Base-by-base conservation (phyloP, 805 yeast genomes). In the Ogataea trehaloabstinens region DNA sequence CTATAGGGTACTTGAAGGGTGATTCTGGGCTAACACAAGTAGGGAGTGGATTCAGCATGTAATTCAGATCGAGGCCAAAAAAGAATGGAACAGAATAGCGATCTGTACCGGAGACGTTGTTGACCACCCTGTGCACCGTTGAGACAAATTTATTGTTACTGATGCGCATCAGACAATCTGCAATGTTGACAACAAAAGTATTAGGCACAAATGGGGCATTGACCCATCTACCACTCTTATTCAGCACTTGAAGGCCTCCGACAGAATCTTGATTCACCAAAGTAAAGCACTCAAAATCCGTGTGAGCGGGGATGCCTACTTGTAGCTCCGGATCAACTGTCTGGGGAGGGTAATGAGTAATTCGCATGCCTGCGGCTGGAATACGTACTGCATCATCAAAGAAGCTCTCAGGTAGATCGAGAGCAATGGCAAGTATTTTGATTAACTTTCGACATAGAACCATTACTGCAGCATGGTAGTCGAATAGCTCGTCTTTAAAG, bases 261-360 rank as follows among this genome's bases (percentile, higher is more conserved):
- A 41, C 48, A 8, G 33, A 17, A 7, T 39, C 52, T 16, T 41
- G 48, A 39, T 51, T 54, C 22, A 61, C 51, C 29, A 61, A 41
- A 1, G 65, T 61, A 34, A 60, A 44, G 21, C 51, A 48, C 28
- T 57, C 64, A 40, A 60, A 54, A 37, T 61, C 66, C 2, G 65
- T 61, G 38, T 61, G 66, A 8, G 64, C 60, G 7, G 62, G 64
- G 28, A 60, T 52, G 4, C 66, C 64, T 24, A 52, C 48, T 41
- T 53, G 60, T 19, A 50, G 48, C 12, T 48, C 54, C 6, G 51
- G 55, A 18, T 42, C 40, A 19, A 45, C 45, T 10, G 41, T 44
- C 32, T 60, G 64, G 6, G 45, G 48, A 4, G 63, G 63, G 29
- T 61, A 61, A 33, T 56, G 63, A 4, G 56, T 39, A 13, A 58